Evolutionary conservation across 768 basidiomycete species (phyloP).

Genomic region (Boletus eberwhitei): DNA sequence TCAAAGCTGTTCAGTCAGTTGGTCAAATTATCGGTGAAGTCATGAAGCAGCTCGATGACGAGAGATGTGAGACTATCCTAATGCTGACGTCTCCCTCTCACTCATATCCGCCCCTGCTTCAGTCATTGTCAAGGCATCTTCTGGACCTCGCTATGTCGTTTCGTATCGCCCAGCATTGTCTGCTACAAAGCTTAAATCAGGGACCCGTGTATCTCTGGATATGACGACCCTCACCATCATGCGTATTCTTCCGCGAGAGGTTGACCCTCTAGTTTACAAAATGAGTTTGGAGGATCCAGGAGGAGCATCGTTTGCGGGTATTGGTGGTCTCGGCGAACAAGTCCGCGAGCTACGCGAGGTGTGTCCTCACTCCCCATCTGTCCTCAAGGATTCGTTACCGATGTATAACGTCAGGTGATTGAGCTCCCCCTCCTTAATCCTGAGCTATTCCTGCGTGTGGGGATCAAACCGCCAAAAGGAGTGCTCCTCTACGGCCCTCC

Average conservation of each 20-base stretch:
- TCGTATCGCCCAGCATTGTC: constrained; percentile 93
- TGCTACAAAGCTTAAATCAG: constrained; percentile 86
- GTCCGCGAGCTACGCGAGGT: constrained; percentile 95
- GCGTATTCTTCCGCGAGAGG: constrained; percentile 96
- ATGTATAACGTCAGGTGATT: constrained; percentile 62
- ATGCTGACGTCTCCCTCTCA: not conserved
- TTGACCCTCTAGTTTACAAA: constrained; percentile 98
- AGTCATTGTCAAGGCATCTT: constrained; percentile 99
- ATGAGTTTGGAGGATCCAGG: constrained; percentile 99
- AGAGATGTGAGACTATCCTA: constrained; percentile 69
- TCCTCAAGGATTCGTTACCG: not conserved
- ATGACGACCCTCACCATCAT: constrained; percentile 99
- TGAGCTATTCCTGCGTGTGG: constrained; percentile 92
- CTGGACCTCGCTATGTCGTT: constrained; percentile 97
- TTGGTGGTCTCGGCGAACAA: constrained; percentile 94
- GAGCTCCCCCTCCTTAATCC: constrained; percentile 93
- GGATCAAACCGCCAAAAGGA: constrained; percentile 95
- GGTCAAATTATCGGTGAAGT: constrained; percentile 99
- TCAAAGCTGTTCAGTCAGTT: constrained; percentile 97
- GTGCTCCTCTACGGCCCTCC: constrained; percentile 96
- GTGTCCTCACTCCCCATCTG: constrained; percentile 20
- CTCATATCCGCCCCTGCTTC: not conserved
- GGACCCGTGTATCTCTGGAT: constrained; percentile 94
- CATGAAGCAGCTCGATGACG: constrained; percentile 97
- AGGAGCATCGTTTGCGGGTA: constrained; percentile 92